These are phyloP conservation scores for Metschnikowia reukaufii DNA, from an alignment of 805 yeast genomes.

Conservation along the genomic window DNA sequence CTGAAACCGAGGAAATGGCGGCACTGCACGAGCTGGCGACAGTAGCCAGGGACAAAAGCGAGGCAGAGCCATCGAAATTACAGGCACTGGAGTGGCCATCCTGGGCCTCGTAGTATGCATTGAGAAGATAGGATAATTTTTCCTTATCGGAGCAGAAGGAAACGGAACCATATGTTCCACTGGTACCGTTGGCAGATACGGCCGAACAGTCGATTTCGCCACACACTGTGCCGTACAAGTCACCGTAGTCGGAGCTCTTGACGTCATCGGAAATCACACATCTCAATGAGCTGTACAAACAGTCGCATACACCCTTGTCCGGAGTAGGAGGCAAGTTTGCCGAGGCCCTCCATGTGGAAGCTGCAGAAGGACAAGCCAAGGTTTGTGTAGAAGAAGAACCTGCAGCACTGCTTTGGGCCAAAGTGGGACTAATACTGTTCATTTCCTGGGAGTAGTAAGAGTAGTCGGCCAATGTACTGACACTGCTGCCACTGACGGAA, in stretches of 20 bases:
- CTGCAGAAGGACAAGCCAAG: constrained; percentile 60
- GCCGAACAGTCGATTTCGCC: constrained; percentile 59
- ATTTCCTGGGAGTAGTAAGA: constrained; percentile 24
- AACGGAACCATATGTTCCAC: constrained; percentile 69
- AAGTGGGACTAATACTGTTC: constrained; percentile 46
- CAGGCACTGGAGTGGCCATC: constrained; percentile 17
- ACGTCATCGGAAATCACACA: constrained; percentile 65
- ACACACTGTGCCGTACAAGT: constrained; percentile 60
- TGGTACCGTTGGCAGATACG: constrained; percentile 59
- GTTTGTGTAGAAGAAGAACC: constrained; percentile 32
- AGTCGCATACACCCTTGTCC: constrained; percentile 58
- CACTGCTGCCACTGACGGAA: constrained; percentile 47
- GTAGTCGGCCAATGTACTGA: constrained; percentile 64
- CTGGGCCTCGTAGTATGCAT: constrained; percentile 51
- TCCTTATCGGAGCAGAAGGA: constrained; percentile 71
- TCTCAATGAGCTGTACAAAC: constrained; percentile 52
- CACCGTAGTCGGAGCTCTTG: constrained; percentile 55
- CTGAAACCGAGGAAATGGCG: constrained; percentile 19
- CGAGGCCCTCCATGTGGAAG: constrained; percentile 61
- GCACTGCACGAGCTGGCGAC: constrained; percentile 34
- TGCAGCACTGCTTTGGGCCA: constrained; percentile 23
- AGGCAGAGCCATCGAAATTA: constrained; percentile 50
- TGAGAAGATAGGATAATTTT: constrained; percentile 62
- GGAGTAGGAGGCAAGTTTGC: constrained; percentile 81
- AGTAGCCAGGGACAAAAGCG: constrained; percentile 32